Evolutionary conservation across 495 filamentous ascomycete species (phyloP).

Genomic region (Xanthoparmelia taractica): DNA sequence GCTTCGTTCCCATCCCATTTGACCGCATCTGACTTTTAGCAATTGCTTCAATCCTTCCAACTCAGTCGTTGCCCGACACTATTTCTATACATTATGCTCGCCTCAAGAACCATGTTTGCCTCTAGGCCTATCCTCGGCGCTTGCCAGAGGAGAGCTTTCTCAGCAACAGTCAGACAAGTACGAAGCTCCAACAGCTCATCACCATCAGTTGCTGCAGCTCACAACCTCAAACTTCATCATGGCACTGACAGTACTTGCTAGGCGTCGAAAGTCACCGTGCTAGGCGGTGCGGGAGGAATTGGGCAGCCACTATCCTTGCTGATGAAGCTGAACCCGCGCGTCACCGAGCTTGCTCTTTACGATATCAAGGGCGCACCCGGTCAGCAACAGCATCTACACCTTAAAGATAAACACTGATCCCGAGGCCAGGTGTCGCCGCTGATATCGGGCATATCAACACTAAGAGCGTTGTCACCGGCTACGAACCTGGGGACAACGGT

Average conservation of each 20-base stretch:
- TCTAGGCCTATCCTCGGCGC: constrained; percentile 58
- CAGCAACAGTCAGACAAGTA: constrained; percentile 84
- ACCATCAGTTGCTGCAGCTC: constrained; percentile 13
- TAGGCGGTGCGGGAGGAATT: constrained; percentile 95
- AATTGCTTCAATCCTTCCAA: neutral
- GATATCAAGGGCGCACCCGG: constrained; percentile 93
- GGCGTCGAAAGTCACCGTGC: constrained; percentile 93
- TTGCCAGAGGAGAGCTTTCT: constrained; percentile 86
- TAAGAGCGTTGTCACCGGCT: constrained; percentile 88
- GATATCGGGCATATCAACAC: constrained; percentile 98
- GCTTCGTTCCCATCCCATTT: neutral
- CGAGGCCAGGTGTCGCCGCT: constrained; percentile 79
- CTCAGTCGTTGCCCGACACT: neutral
- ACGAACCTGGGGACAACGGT: constrained; percentile 66
- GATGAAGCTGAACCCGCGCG: constrained; percentile 93
- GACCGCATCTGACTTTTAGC: neutral
- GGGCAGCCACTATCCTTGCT: constrained; percentile 96
- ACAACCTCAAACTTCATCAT: constrained; percentile 1
- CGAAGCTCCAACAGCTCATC: constrained; percentile 29
- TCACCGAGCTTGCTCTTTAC: constrained; percentile 89
- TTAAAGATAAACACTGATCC: constrained; percentile 9
- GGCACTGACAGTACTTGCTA: constrained; percentile 41
- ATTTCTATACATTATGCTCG: neutral
- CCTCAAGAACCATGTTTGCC: constrained; percentile 9
- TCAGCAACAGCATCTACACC: constrained; percentile 39